Evolutionary conservation across 768 basidiomycete species (phyloP).

Genomic region (Macrolepiota fuliginosa): DNA sequence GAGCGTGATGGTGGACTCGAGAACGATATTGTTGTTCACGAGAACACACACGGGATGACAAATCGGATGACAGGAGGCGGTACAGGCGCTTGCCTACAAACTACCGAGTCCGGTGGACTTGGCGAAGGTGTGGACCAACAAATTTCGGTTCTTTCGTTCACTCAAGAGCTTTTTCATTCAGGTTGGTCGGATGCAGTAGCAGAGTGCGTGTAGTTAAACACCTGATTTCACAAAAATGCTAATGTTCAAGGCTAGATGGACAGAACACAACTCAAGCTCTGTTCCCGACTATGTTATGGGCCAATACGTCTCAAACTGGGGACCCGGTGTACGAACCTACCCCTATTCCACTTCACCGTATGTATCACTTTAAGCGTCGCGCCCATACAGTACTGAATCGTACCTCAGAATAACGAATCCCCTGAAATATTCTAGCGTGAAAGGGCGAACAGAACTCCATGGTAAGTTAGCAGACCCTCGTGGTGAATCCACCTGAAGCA

Average conservation of each 20-base stretch:
- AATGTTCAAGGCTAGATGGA: constrained; percentile 21
- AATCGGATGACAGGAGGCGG: constrained; percentile 47
- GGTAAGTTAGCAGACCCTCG: not conserved
- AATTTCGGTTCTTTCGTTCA: not conserved
- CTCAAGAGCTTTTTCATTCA: not conserved
- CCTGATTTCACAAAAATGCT: not conserved
- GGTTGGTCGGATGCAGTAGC: constrained; percentile 44
- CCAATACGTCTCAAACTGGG: constrained; percentile 43
- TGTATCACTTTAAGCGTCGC: constrained; percentile 10
- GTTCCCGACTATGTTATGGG: constrained; percentile 35
- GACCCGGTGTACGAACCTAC: constrained; percentile 45
- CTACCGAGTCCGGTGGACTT: constrained; percentile 50
- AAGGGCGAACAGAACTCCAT: constrained; percentile 1
- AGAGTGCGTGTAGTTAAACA: constrained; percentile 17
- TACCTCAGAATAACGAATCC: constrained; percentile 2
- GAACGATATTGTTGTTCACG: constrained; percentile 40
- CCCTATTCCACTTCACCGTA: constrained; percentile 46
- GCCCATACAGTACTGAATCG: too few relatives aligned
- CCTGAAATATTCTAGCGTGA: constrained; percentile 8
- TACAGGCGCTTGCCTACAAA: constrained; percentile 49
- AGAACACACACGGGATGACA: constrained; percentile 44
- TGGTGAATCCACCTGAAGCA: not conserved
- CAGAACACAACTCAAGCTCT: constrained; percentile 27
- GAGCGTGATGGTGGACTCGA: constrained; percentile 54
- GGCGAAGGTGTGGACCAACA: constrained; percentile 33